Conservation (phyloP, 495 filamentous ascomycete genomes). For the Neurospora tetraspora region DNA sequence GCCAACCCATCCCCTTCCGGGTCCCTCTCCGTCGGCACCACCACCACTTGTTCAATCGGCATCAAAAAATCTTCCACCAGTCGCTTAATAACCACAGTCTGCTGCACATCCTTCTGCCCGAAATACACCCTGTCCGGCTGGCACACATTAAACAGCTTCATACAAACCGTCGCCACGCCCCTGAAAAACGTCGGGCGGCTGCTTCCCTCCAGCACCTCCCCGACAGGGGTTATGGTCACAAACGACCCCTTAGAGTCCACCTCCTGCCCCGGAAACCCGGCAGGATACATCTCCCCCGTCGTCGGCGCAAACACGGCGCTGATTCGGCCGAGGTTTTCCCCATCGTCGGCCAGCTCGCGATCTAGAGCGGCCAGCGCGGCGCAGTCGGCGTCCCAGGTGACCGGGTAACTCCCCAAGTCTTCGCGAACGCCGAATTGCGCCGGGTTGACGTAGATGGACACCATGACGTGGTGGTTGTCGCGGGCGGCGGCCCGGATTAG, state of each 20-base stretch:
- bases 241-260: slow-evolving; percentile 72
- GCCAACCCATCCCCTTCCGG: slow-evolving; percentile 60
- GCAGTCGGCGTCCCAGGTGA: slow-evolving; percentile 76
- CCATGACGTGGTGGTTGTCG: slow-evolving; percentile 76
- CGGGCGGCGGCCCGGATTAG: slow-evolving; percentile 68
- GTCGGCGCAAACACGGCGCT: slow-evolving; percentile 78
- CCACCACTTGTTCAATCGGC: slow-evolving; percentile 63
- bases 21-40: slow-evolving; percentile 66
- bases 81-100: slow-evolving; percentile 78
- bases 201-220: slow-evolving; percentile 68
- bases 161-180: slow-evolving; percentile 91
- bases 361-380: slow-evolving; percentile 57
- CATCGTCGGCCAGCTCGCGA: slow-evolving; percentile 52
- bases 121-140: slow-evolving; percentile 86
- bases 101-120: slow-evolving; percentile 96
- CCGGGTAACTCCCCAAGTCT: slow-evolving; percentile 69
- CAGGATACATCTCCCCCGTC: slow-evolving; percentile 78
- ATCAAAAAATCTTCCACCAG: slow-evolving; percentile 85
- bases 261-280: slow-evolving; percentile 71
- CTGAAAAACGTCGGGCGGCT: slow-evolving; percentile 92
- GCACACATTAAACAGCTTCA: slow-evolving; percentile 93
- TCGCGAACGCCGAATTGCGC: slow-evolving; percentile 91
- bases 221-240: slow-evolving; percentile 82
- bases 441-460: slow-evolving; percentile 90
- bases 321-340: slow-evolving; percentile 52